Conservation (phyloP, 2,329 filamentous ascomycete genomes). For the Emergomyces pasteurianus region DNA sequence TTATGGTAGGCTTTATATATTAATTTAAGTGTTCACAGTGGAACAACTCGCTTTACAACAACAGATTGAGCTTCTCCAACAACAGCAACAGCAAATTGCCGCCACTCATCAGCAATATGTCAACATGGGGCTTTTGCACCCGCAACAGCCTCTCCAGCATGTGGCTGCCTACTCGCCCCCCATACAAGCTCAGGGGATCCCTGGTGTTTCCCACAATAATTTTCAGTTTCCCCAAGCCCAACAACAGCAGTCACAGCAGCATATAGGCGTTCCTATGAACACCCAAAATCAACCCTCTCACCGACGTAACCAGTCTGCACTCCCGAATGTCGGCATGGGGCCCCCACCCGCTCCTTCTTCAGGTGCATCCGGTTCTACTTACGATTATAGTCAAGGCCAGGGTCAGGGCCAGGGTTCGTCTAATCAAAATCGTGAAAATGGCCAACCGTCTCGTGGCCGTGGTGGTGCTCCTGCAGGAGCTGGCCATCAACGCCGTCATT, state of each 20-base stretch:
- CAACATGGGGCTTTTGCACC: constrained; percentile 78
- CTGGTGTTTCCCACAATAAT: constrained; percentile 55
- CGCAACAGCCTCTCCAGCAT: constrained; percentile 65
- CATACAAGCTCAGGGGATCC: constrained; percentile 61
- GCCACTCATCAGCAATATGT: constrained; percentile 95
- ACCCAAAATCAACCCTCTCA: constrained; percentile 73
- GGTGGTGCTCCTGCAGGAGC: constrained; percentile 55
- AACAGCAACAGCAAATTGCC: constrained; percentile 96
- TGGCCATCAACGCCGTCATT: constrained; percentile 89
- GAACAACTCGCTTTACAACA: constrained; percentile 91
- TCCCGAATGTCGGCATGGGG: constrained; percentile 79
- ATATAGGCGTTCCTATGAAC: constrained; percentile 49
- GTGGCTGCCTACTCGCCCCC: constrained; percentile 58
- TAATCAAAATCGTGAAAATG: constrained; percentile 61
- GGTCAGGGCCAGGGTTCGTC: constrained; percentile 30
- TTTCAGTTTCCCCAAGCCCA: constrained; percentile 83
- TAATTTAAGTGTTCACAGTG: constrained; percentile 44
- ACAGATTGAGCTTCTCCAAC: constrained; percentile 87
- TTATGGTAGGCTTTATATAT: neutral
- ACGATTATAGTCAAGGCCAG: constrained; percentile 49
- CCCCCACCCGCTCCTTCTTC: constrained; percentile 88
- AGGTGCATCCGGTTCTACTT: constrained; percentile 62
- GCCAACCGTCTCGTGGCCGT: constrained; percentile 58
- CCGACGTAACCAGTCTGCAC: constrained; percentile 93
- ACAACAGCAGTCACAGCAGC: constrained; percentile 41